phyloP scores from a whole-genome alignment of 306 rosid species.

The Vigna mungo region DNA sequence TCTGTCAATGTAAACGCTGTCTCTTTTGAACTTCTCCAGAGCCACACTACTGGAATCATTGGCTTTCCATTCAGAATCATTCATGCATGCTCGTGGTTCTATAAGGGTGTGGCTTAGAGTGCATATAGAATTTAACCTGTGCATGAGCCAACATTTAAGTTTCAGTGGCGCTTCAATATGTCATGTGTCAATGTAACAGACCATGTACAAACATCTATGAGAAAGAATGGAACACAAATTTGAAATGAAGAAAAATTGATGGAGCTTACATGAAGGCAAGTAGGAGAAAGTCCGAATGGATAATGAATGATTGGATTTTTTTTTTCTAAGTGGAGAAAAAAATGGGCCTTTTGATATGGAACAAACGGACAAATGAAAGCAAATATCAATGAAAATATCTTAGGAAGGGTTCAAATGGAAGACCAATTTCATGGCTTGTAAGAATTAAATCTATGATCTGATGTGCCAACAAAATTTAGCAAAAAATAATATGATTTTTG shows the following conservation, averaged over 20 bases:
- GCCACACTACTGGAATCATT: constrained; percentile 61
- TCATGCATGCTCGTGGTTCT: constrained; percentile 50
- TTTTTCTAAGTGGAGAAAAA: not conserved
- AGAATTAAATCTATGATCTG: too few relatives aligned
- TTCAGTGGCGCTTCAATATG: constrained; percentile 23
- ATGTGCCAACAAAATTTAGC: too few relatives aligned
- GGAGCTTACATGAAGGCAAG: constrained; percentile 49
- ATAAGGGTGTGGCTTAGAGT: constrained; percentile 41
- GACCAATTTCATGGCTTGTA: not conserved
- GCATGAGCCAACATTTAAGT: constrained; percentile 11
- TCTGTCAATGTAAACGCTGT: constrained; percentile 76
- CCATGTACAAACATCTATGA: not conserved
- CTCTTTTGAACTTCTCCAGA: constrained; percentile 71
- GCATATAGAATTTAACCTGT: constrained; percentile 49
- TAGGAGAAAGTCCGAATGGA: constrained; percentile 41
- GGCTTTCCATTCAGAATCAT: constrained; percentile 49
- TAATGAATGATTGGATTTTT: constrained; percentile 45
- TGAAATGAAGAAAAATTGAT: constrained; percentile 35
- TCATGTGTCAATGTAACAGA: not conserved
- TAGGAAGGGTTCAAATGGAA: not conserved
- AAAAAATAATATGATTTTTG: too few relatives aligned
- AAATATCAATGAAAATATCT: constrained; percentile 51
- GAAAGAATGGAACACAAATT: constrained; percentile 18
- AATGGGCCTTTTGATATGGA: not conserved
- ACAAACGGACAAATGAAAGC: constrained; percentile 24